Evolutionary conservation across 2,329 filamentous ascomycete genomes (phyloP).

Genomic region (Saccharata proteae): DNA sequence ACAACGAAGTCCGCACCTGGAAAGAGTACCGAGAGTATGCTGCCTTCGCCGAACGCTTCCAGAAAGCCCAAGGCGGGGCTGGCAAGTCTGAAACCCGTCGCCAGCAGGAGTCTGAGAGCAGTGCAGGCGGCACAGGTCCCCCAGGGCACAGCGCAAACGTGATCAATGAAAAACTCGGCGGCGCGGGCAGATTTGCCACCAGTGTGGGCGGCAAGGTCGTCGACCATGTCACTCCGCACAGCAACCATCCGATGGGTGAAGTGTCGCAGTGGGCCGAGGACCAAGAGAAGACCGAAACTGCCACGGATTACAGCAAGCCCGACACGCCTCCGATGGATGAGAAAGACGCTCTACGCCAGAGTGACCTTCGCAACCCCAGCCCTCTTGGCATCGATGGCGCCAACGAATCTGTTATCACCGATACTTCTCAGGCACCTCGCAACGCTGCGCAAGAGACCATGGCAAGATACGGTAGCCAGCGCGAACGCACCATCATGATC

Average conservation of each 20-base stretch:
- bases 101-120: slow-evolving; percentile 34
- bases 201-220: slow-evolving; percentile 12
- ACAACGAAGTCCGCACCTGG: slow-evolving; percentile 89
- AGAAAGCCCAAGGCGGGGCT: slow-evolving; percentile 47
- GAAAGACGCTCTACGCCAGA: slow-evolving; percentile 17
- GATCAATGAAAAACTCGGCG: no score
- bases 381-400: slow-evolving; percentile 1
- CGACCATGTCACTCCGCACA: slow-evolving; percentile 2
- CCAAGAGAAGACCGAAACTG: slow-evolving; percentile 17
- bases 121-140: slow-evolving; percentile 38
- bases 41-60: slow-evolving; percentile 67
- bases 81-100: slow-evolving; percentile 41
- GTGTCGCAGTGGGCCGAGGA: slow-evolving; percentile 27
- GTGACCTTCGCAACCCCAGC: slow-evolving; percentile 20
- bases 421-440: slow-evolving; percentile 1
- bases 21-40: slow-evolving; percentile 79
- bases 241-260: slow-evolving; percentile 13
- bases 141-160: slow-evolving; percentile 28
- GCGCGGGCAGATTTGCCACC: slow-evolving; percentile 15
- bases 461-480: slow-evolving; percentile 10
- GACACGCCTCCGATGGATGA: slow-evolving; percentile 15
- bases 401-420: slow-evolving; percentile 4
- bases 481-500: slow-evolving; percentile 25
- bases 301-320: slow-evolving; percentile 8
- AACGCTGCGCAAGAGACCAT: slow-evolving; percentile 5